Evolutionary conservation across 192 early-diverging fungal species (phyloP), one percentile per base, ranked within the genome.

Genomic region (Podila horticola): DNA sequence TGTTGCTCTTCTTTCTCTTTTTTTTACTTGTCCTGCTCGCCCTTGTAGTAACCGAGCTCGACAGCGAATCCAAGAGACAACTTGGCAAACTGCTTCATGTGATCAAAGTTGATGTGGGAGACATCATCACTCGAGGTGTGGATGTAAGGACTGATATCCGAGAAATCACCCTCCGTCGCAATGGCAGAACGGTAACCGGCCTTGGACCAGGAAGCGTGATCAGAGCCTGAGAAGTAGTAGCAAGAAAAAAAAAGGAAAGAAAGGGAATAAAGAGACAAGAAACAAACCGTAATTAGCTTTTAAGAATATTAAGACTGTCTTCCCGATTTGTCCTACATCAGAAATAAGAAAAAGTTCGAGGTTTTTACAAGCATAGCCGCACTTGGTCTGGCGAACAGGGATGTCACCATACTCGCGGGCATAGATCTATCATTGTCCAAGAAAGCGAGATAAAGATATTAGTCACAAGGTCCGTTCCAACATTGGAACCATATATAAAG

Each of bases 141-240:
- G 66, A 98, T 94, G 58, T 91, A 86, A 15, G 92, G 92, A 86
- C 93, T 94, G n/a, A 86, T 87, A 31, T 94, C 91, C 12, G 87
- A 73, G 69, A 92, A 85, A 26, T 86, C 89, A n/a, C 84, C 87
- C 85, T 96, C n/a, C n/a, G n/a, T n/a, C n/a, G n/a, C 95, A 62
- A 93, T 92, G 0, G 95, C 88, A 75, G 96, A 92, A 26, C 92
- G 92, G 86, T 89, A 96, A 2, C 96, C 97, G n/a, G 90, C 90
- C 72, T 93, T 90, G 67, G 87, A 89, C 96, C 96, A 99, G 31
- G 93, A 93, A 7, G 95, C 95, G 79, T 99, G 96, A 85, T 99
- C 97, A 61, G 92, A 92, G 84, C 91, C 93, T 58, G n/a, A n/a
- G n/a, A n/a, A n/a, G n/a, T n/a, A n/a, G n/a, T n/a, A n/a, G n/a